A percentile compares a stretch with the other conserved stretches of the same genome.
Evolutionary conservation across 306 rosid genomes (phyloP).

Genomic region (Erythrophleum fordii): DNA sequence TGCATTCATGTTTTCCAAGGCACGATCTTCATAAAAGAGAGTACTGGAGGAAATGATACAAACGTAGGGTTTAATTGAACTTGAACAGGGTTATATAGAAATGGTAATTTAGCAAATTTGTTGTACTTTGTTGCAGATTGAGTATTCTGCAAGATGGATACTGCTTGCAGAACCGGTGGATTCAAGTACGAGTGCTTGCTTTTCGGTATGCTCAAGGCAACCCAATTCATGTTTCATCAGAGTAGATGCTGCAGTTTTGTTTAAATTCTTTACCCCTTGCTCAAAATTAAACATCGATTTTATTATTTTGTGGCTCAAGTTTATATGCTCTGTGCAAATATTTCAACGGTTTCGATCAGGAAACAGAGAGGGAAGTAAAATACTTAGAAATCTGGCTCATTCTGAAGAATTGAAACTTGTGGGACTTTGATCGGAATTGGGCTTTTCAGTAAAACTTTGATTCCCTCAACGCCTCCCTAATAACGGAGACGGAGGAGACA

Average conservation of each 20-base stretch:
- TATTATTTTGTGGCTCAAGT: background rate
- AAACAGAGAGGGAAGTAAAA: background rate
- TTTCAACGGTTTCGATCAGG: background rate
- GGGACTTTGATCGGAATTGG: background rate
- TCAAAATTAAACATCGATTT: background rate
- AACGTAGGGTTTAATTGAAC: background rate
- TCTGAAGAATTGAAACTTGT: background rate
- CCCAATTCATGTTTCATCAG: constrained; percentile 26
- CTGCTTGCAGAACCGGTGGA: constrained; percentile 40
- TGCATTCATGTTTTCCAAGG: constrained; percentile 9
- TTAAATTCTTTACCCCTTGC: background rate
- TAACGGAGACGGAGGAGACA: background rate
- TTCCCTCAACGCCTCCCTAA: background rate
- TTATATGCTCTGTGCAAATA: background rate
- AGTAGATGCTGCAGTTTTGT: background rate
- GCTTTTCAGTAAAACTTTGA: background rate
- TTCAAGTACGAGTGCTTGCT: constrained; percentile 74
- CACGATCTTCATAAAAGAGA: background rate
- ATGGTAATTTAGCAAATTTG: background rate
- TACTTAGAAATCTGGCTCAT: background rate
- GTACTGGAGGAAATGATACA: background rate
- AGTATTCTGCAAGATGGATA: constrained; percentile 53
- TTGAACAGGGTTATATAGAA: background rate
- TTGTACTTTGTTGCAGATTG: constrained; percentile 46
- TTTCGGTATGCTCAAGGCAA: constrained; percentile 65